Percentiles rank a stretch among this genome's conserved stretches.
phyloP scores from a whole-genome alignment of 768 basidiomycete genomes.

The Leucosporidium yakuticum region DNA sequence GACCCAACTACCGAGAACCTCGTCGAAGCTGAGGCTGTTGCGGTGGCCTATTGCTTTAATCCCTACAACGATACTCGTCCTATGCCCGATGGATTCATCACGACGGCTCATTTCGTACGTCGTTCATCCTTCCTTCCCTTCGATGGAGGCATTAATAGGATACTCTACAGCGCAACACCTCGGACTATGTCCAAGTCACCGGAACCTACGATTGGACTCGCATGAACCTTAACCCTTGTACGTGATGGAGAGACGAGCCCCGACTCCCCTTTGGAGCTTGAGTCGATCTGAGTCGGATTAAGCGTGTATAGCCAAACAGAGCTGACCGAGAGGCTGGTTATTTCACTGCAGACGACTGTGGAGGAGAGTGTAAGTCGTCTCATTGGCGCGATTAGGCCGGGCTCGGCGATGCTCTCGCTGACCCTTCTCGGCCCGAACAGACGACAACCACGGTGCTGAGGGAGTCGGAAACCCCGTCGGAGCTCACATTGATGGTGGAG shows the following conservation, averaged over 20 bases:
- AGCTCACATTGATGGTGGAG: not conserved
- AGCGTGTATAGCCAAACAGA: too few relatives aligned
- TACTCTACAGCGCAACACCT: not conserved
- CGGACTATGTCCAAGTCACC: slow-evolving; percentile 9
- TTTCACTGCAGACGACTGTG: not conserved
- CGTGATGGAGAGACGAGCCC: too few relatives aligned
- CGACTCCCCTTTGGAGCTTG: too few relatives aligned
- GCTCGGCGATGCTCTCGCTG: too few relatives aligned
- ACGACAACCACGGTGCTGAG: slow-evolving; percentile 5
- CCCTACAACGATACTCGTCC: slow-evolving; percentile 11
- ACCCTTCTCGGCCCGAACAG: too few relatives aligned
- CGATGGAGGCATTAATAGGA: not conserved
- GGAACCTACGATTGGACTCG: slow-evolving; percentile 13
- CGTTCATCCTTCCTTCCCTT: too few relatives aligned
- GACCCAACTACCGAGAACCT: slow-evolving; percentile 5
- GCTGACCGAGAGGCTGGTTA: too few relatives aligned
- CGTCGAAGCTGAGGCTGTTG: slow-evolving; percentile 8
- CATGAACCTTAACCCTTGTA: slow-evolving; percentile 2
- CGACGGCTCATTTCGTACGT: slow-evolving; percentile 3
- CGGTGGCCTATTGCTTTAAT: slow-evolving; percentile 12
- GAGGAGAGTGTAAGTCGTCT: slow-evolving; percentile 1
- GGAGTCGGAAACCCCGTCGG: slow-evolving; percentile 2
- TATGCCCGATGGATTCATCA: slow-evolving; percentile 5
- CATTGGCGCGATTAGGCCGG: too few relatives aligned
- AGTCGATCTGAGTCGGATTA: too few relatives aligned